Conservation (phyloP, 768 basidiomycete species). For the Mrakia gelida region DNA sequence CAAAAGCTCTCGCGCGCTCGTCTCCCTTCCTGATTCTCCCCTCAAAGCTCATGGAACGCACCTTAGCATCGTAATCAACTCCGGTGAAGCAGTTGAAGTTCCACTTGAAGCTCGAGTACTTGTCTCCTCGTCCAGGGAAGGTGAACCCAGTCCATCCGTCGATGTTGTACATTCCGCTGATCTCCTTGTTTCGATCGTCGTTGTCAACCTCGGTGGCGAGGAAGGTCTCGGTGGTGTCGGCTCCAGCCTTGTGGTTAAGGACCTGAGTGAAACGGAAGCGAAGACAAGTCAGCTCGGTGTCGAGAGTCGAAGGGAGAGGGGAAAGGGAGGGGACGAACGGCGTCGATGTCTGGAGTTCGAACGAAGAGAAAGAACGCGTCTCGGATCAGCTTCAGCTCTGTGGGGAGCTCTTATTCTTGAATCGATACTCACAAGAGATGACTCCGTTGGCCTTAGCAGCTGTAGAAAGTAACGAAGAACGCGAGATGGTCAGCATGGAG, state of each 20-base stretch:
- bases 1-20: slow-evolving; percentile 56
- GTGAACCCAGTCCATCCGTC: slow-evolving; percentile 61
- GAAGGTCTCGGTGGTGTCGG: slow-evolving; percentile 68
- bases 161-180: slow-evolving; percentile 61
- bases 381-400: background rate
- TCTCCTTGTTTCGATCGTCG: slow-evolving; percentile 59
- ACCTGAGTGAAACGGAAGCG: slow-evolving; percentile 40
- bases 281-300: too few species aligned
- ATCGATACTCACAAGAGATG: slow-evolving; percentile 49
- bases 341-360: slow-evolving; percentile 28
- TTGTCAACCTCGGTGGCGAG: slow-evolving; percentile 66
- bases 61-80: slow-evolving; percentile 75
- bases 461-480: background rate
- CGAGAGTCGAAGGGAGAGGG: too few species aligned
- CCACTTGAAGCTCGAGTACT: slow-evolving; percentile 46
- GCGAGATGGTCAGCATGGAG: background rate
- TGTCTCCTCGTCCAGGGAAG: slow-evolving; percentile 68
- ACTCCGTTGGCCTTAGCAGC: slow-evolving; percentile 63
- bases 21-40: too few species aligned
- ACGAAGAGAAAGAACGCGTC: background rate
- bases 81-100: slow-evolving; percentile 50
- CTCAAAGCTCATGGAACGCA: too few species aligned
- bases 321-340: slow-evolving; percentile 38
- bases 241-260: slow-evolving; percentile 70
- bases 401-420: background rate